These are phyloP conservation scores for Ambrosiella beaveri DNA, from an alignment of 2,329 filamentous ascomycete genomes.

Conservation along the genomic window DNA sequence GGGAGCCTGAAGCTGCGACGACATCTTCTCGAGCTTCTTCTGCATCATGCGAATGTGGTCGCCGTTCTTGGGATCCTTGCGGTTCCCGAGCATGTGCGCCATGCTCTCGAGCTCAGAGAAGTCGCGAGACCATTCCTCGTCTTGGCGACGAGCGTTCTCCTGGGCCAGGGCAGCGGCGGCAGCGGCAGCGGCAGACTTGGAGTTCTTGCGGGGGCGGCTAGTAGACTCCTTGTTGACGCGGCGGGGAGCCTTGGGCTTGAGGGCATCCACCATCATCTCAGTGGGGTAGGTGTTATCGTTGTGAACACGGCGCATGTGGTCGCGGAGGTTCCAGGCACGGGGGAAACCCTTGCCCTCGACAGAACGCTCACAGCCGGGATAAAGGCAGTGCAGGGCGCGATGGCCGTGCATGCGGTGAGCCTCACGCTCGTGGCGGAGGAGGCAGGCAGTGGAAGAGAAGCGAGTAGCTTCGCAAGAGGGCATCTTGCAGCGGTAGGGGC, in stretches of 20 bases:
- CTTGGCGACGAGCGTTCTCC: constrained; percentile 18
- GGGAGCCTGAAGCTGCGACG: constrained; percentile 24
- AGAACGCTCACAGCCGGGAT: constrained; percentile 72
- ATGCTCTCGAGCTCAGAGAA: constrained; percentile 46
- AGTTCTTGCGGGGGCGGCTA: constrained; percentile 13
- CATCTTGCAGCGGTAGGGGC: constrained; percentile 89
- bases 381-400: constrained; percentile 79
- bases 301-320: constrained; percentile 95
- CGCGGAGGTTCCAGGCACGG: constrained; percentile 84
- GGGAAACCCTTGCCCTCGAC: constrained; percentile 76
- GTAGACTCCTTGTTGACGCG: constrained; percentile 3
- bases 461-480: constrained; percentile 66
- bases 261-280: constrained; percentile 26
- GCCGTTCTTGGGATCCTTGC: constrained; percentile 34
- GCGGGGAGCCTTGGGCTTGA: constrained; percentile 20
- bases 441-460: constrained; percentile 89
- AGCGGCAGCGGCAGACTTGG: constrained; percentile 13
- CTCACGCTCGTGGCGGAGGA: constrained; percentile 87
- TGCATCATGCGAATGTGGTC: constrained; percentile 35
- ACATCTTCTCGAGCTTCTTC: constrained; percentile 33
- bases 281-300: constrained; percentile 32
- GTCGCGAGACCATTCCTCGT: constrained; percentile 39
- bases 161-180: constrained; percentile 11
- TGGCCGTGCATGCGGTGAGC: constrained; percentile 92
- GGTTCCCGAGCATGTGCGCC: constrained; percentile 31